Evolutionary conservation across 2,329 filamentous ascomycete species (phyloP).

Genomic region (Diaporthe amygdali): DNA sequence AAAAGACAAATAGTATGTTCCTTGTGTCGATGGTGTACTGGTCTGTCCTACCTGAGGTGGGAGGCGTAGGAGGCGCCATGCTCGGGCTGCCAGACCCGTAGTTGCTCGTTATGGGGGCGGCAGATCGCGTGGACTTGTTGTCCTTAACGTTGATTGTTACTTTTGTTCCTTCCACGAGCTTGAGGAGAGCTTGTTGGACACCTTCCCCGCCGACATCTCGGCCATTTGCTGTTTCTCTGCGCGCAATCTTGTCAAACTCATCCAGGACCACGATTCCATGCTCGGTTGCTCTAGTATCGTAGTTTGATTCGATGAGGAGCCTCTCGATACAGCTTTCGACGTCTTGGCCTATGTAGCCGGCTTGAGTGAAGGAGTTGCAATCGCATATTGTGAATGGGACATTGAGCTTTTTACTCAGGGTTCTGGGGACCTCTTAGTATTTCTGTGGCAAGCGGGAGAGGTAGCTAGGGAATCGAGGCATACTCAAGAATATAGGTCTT

Average conservation of each 20-base stretch:
- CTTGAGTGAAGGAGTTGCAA: slow-evolving; percentile 94
- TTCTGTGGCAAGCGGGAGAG: neutral
- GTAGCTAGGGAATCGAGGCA: slow-evolving; percentile 29
- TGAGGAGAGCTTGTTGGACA: slow-evolving; percentile 92
- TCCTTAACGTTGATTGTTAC: slow-evolving; percentile 90
- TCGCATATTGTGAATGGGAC: slow-evolving; percentile 96
- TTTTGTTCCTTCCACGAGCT: slow-evolving; percentile 95
- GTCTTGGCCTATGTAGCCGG: slow-evolving; percentile 96
- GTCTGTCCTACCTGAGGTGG: slow-evolving; percentile 58
- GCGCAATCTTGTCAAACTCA: slow-evolving; percentile 97
- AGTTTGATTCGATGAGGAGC: slow-evolving; percentile 87
- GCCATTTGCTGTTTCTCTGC: slow-evolving; percentile 83
- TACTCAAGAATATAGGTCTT: slow-evolving; percentile 91
- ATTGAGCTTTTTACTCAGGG: slow-evolving; percentile 88
- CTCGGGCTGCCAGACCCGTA: slow-evolving; percentile 53
- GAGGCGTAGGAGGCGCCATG: slow-evolving; percentile 50
- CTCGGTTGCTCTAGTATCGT: slow-evolving; percentile 83
- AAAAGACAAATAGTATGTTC: slow-evolving; percentile 97
- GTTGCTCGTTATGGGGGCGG: slow-evolving; percentile 58
- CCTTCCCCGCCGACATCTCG: slow-evolving; percentile 96
- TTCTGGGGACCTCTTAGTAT: slow-evolving; percentile 56
- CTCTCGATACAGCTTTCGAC: slow-evolving; percentile 95
- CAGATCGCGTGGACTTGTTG: slow-evolving; percentile 63
- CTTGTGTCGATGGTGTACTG: slow-evolving; percentile 85
- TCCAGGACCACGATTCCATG: slow-evolving; percentile 94